A percentile compares a stretch with the other conserved stretches of the same genome.
These are phyloP conservation scores for Rhizopogon sp. DNA, from an alignment of 768 basidiomycete species.

Conservation along the genomic window DNA sequence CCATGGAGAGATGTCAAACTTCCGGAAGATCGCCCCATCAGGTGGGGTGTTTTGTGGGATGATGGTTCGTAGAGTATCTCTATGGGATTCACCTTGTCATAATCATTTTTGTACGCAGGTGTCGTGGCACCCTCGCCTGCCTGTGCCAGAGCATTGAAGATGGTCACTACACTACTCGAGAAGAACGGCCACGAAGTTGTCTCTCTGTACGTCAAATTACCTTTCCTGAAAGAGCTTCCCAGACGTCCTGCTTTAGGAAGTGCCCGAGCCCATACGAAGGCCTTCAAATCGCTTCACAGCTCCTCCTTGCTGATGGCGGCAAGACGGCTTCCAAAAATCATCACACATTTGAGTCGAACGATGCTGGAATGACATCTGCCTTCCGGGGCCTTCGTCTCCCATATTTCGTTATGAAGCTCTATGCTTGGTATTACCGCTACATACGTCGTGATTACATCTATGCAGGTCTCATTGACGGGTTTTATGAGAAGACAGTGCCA, in stretches of 20 bases:
- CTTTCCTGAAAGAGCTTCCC: not conserved
- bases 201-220: constrained; percentile 38
- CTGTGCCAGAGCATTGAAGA: constrained; percentile 47
- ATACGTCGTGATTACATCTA: constrained; percentile 48
- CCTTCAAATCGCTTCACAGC: constrained; percentile 46
- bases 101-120: constrained; percentile 31
- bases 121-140: constrained; percentile 56
- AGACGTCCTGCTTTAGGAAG: constrained; percentile 10
- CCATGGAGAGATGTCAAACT: constrained; percentile 35
- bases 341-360: constrained; percentile 39
- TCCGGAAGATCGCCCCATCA: constrained; percentile 43
- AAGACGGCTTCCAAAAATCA: constrained; percentile 31
- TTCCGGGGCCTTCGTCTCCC: constrained; percentile 42
- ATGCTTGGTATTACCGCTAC: constrained; percentile 47
- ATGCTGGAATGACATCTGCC: constrained; percentile 39
- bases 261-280: constrained; percentile 48
- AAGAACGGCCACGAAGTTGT: constrained; percentile 46
- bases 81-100: not conserved
- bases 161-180: constrained; percentile 38
- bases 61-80: constrained; percentile 37
- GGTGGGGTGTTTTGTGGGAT: constrained; percentile 62
- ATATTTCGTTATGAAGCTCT: constrained; percentile 39
- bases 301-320: constrained; percentile 48
- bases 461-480: constrained; percentile 47
- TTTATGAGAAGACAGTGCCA: constrained; percentile 41